Percentiles rank a stretch among this genome's conserved stretches.
phyloP scores from a whole-genome alignment of 305 asterid species.

The Solanum hybrid region DNA sequence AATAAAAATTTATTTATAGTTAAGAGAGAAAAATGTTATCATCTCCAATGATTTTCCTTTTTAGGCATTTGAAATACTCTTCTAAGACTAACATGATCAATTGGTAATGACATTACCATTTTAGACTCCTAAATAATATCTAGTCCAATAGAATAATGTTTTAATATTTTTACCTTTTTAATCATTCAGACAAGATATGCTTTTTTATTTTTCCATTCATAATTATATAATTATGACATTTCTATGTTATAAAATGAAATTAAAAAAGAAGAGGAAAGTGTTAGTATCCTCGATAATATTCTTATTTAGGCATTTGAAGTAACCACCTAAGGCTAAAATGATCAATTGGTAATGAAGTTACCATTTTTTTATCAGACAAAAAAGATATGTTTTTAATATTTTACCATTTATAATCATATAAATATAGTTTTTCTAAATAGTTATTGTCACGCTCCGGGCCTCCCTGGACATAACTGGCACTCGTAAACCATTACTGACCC shows the following conservation, averaged over 20 bases:
- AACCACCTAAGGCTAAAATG: not conserved
- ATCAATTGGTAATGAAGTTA: not conserved
- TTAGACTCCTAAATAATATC: not conserved
- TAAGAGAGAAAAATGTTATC: not conserved
- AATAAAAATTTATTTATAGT: too few relatives aligned
- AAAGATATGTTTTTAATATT: too few relatives aligned
- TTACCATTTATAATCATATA: too few relatives aligned
- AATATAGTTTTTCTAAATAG: too few relatives aligned
- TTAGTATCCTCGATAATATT: too few relatives aligned
- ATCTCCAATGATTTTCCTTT: not conserved
- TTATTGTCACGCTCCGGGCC: too few relatives aligned
- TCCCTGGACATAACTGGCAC: too few relatives aligned
- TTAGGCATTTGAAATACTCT: too few relatives aligned
- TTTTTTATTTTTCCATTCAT: not conserved
- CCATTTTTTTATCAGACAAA: not conserved
- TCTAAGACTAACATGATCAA: not conserved
- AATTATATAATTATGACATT: not conserved
- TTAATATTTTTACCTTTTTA: not conserved
- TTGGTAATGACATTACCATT: not conserved
- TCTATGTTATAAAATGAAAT: too few relatives aligned
- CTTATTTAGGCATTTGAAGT: not conserved
- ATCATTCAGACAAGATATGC: not conserved
- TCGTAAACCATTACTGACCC: too few relatives aligned
- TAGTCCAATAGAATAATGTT: not conserved
- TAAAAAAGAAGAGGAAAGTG: not conserved